Conservation (phyloP, 208 protist species). For the Leishmania braziliensis region DNA sequence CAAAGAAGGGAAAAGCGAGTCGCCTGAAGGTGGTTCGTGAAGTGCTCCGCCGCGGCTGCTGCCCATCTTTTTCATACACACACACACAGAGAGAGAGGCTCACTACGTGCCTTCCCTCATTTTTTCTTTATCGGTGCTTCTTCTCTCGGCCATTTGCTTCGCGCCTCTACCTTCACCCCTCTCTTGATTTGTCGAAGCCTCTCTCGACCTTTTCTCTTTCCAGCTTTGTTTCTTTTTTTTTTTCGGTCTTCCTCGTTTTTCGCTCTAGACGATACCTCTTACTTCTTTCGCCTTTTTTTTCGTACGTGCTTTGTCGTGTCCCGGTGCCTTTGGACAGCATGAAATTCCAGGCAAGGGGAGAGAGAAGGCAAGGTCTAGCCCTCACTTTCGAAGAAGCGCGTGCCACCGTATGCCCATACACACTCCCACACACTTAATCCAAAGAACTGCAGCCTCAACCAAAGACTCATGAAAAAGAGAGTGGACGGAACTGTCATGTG, state of each 20-base stretch:
- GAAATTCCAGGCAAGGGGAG: background rate
- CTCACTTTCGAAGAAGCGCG: background rate
- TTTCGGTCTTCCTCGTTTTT: background rate
- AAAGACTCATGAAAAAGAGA: background rate
- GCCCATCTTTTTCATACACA: background rate
- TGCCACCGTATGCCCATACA: no score
- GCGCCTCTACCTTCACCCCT: slow-evolving; percentile 5
- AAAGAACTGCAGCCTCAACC: background rate
- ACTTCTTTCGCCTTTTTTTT: background rate
- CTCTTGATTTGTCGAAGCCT: background rate
- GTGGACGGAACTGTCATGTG: background rate
- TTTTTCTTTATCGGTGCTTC: background rate
- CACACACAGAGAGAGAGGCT: background rate
- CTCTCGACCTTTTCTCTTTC: slow-evolving; percentile 4
- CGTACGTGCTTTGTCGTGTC: background rate
- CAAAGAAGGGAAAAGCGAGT: background rate
- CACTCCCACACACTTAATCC: background rate
- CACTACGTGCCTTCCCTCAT: background rate
- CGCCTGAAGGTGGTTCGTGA: background rate
- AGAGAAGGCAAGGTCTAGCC: background rate
- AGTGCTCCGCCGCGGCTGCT: background rate
- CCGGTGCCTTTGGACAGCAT: background rate
- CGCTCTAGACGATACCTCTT: no score
- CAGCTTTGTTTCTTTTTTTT: background rate
- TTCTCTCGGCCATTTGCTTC: slow-evolving; percentile 12